Base-by-base conservation (phyloP, 116 monocot genomes). In the Cymodocea nodosa region DNA sequence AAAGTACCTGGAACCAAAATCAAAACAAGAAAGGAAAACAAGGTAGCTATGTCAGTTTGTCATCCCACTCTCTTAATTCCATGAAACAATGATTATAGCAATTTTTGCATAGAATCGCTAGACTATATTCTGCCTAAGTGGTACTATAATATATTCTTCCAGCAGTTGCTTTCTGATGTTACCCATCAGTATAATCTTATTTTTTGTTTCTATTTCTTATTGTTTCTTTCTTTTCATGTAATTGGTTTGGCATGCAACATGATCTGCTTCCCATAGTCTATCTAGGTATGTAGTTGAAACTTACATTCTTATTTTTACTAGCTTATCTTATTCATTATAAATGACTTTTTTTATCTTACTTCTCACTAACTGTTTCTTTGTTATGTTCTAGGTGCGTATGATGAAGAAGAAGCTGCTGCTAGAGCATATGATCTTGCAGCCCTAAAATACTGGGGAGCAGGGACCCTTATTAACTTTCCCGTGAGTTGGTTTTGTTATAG, bases 361-460 rank as follows among this genome's bases (percentile, higher is more conserved):
- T 15, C 25, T 37, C 23, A 44, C 8, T 24, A 56, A 50, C 48
- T 49, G 4, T 65, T 23, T 6, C 25, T 10, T 12, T 25, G 23
- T 37, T 7, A 25, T 39, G 35, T 44, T 65, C 9, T 70, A 99
- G 98, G 98, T 73, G 98, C 98, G 62, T 99, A 99, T 83, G 98
- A 99, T 79, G 98, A 99, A 59, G 98, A 99, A 51, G 98, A 92
- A 66, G 98, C 98, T 79, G 98, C 98, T 67, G 98, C 92, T 52
- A 89, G 98, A 77, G 98, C 98, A 34, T 99, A 99, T 89, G 98
- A 99, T 83, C 89, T 99, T 76, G 98, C 98, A 74, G 98, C 98
- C 69, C 57, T 99, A 48, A 98, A 92, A 75, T 99, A 99, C 49
- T 99, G 92, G 98, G 98, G 98, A 52, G 83, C 86, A 16, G 98